Evolutionary conservation across 768 basidiomycete species (phyloP), one percentile per base, ranked within the genome.

Genomic region (Gloeostereum incarnatum): DNA sequence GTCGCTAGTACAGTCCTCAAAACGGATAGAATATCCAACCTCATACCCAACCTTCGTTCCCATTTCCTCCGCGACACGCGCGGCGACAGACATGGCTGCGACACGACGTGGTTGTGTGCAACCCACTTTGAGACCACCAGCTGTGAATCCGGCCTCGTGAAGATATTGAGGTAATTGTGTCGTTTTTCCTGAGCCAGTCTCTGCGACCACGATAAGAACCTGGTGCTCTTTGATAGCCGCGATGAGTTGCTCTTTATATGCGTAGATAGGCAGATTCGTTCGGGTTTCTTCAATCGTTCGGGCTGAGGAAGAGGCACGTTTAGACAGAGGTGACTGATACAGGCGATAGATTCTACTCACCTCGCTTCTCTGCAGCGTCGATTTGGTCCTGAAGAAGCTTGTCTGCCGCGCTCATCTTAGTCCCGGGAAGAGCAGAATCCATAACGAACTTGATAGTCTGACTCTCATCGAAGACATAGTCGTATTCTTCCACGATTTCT

Each of bases 21-120:
- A 99, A 22, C 96, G 89, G 49, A 99, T 99, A 23, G 93, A 94
- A 60, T 99, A 99, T n/a, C 96, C 96, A 35, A 99, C 96, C 62
- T 98, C 94, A 49, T 93, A 88, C 7, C 96, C 96, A 27, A 99
- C 81, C 58, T 97, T 86, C 3, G 81, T 86, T 6, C 93, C 96
- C 83, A 98, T 92, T 62, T 99, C 96, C 45, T 98, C 96, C 0
- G 96, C 94, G 11, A 99, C 96, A 64, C 96, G 94, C 11, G 94
- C 92, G 3, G 96, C 96, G 37, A 99, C 96, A 31, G 88, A 92
- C 96, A 99, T 99, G 25, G 96, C 96, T 5, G 96, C 96, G 14
- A 99, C 96, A 43, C 96, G 88, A 51, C 96, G 87, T 22, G 96
- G 96, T 59, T 99, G 96, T 0, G 96, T 99, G 52, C 96, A 99